phyloP scores from a whole-genome alignment of 2,329 filamentous ascomycete species.

The Macrophomina pseudophaseolina region DNA sequence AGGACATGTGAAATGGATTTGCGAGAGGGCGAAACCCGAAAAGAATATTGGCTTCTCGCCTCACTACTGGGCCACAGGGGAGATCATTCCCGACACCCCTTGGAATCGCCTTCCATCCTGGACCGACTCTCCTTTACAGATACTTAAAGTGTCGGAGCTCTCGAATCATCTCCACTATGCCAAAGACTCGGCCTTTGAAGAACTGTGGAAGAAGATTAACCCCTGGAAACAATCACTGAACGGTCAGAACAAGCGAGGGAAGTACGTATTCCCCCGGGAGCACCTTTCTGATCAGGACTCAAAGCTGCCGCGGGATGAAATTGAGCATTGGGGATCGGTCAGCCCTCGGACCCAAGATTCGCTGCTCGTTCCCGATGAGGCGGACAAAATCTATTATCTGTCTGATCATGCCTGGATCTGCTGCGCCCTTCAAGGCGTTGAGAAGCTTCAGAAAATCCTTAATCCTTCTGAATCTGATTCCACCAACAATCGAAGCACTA shows the following conservation, averaged over 20 bases:
- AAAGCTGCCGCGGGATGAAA: not conserved
- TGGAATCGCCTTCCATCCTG: not conserved
- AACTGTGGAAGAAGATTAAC: not conserved
- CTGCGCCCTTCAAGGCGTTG: not conserved
- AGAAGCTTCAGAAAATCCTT: not conserved
- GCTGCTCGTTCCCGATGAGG: no score
- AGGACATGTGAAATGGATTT: not conserved
- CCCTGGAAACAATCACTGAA: not conserved
- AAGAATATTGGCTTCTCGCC: not conserved
- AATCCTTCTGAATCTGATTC: not conserved
- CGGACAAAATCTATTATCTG: not conserved
- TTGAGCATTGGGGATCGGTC: no score
- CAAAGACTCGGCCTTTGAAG: no score
- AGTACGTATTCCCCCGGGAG: not conserved
- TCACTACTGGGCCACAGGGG: not conserved
- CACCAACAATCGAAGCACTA: no score
- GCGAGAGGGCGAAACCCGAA: not conserved
- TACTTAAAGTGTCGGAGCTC: not conserved
- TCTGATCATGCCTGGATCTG: conserved; percentile 12
- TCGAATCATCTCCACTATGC: no score
- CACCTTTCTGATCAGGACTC: no score
- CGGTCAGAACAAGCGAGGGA: not conserved
- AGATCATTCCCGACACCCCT: not conserved
- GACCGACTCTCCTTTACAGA: not conserved
- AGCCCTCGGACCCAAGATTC: no score